These are phyloP conservation scores for Hanseniaspora singularis DNA, from an alignment of 805 yeast species.

Conservation along the genomic window DNA sequence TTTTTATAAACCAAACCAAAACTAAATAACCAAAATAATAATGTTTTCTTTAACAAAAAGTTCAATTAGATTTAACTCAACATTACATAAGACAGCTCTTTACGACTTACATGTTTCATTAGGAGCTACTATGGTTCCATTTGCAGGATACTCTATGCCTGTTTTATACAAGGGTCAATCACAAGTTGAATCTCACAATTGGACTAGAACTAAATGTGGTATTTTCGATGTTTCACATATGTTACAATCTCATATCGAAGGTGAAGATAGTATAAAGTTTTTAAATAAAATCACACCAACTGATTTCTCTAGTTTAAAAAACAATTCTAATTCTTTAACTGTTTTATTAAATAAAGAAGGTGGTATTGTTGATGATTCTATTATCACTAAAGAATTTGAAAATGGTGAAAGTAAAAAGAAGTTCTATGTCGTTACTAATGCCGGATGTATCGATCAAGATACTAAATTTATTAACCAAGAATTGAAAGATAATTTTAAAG, in stretches of 20 bases:
- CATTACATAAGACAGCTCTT: slow-evolving; percentile 58
- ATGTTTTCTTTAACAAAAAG: slow-evolving; percentile 11
- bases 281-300: slow-evolving; percentile 81
- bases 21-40: too few species aligned
- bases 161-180: slow-evolving; percentile 72
- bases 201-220: slow-evolving; percentile 85
- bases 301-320: slow-evolving; percentile 48
- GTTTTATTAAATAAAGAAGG: slow-evolving; percentile 67
- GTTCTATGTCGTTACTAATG: slow-evolving; percentile 87
- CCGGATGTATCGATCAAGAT: slow-evolving; percentile 85
- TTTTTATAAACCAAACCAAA: too few species aligned
- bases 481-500: slow-evolving; percentile 30
- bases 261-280: slow-evolving; percentile 53
- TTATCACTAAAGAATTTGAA: slow-evolving; percentile 66
- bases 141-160: slow-evolving; percentile 96
- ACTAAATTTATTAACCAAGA: slow-evolving; percentile 48
- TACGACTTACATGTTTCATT: slow-evolving; percentile 63
- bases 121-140: slow-evolving; percentile 88
- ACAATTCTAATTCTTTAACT: slow-evolving; percentile 58
- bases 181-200: slow-evolving; percentile 84
- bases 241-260: slow-evolving; percentile 77
- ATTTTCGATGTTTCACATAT: slow-evolving; percentile 94
- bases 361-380: slow-evolving; percentile 85
- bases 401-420: slow-evolving; percentile 23
- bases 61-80: slow-evolving; percentile 26